A percentile compares a stretch with the other conserved stretches of the same genome.
These are phyloP conservation scores for Cyclotella cryptica DNA, from an alignment of 108 stramenopile species.

Conservation along the genomic window DNA sequence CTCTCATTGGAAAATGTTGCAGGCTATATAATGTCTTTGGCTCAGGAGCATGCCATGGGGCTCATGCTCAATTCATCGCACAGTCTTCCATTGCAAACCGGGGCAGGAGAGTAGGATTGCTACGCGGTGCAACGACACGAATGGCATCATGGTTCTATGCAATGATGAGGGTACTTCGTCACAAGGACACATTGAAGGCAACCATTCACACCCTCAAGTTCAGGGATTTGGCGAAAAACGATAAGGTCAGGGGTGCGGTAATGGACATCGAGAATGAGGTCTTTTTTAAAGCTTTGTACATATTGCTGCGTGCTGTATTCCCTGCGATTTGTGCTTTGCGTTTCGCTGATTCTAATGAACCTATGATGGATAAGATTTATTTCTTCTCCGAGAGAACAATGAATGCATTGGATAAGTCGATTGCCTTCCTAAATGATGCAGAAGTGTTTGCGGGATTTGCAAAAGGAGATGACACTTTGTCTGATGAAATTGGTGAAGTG, in stretches of 20 bases:
- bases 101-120: background rate
- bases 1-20: constrained; percentile 7
- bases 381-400: background rate
- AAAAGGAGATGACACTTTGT: background rate
- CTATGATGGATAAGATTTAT: background rate
- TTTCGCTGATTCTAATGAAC: background rate
- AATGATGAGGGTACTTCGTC: background rate
- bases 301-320: background rate
- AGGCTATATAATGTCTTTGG: constrained; percentile 19
- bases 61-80: constrained; percentile 16
- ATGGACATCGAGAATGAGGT: background rate
- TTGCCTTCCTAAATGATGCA: background rate
- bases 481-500: background rate
- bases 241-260: background rate
- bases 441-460: background rate
- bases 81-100: background rate
- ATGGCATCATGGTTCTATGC: background rate
- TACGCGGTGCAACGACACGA: background rate
- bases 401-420: background rate
- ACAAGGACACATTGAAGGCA: background rate
- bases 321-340: background rate
- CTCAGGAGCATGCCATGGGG: constrained; percentile 1
- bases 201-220: background rate
- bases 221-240: background rate
- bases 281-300: background rate